phyloP scores from a whole-genome alignment of 225 moss, liverwort and hornwort genomes.

The Anthoceros angustus region DNA sequence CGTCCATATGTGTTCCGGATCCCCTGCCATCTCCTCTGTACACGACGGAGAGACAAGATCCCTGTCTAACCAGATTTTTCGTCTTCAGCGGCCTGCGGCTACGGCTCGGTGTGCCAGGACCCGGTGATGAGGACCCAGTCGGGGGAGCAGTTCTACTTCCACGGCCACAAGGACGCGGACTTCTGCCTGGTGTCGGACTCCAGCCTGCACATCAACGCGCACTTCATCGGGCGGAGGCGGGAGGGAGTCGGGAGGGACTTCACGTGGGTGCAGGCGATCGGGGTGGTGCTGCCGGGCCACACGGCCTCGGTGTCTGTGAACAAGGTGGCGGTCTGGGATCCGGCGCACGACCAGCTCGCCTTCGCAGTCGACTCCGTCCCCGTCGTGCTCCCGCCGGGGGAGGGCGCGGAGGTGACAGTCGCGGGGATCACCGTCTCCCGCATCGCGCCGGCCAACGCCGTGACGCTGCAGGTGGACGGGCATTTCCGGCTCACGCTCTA shows the following conservation, averaged over 20 bases:
- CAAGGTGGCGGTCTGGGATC: constrained; percentile 5
- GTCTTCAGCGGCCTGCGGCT: background rate
- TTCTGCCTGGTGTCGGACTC: constrained; percentile 10
- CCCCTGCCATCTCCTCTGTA: background rate
- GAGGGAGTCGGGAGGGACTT: constrained; percentile 7
- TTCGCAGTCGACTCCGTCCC: background rate
- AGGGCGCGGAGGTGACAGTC: background rate
- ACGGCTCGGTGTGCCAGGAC: constrained; percentile 3
- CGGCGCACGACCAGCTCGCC: background rate
- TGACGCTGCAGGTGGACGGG: background rate
- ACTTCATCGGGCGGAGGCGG: constrained; percentile 8
- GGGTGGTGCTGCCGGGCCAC: constrained; percentile 4
- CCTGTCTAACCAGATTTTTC: background rate
- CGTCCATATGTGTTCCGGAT: background rate
- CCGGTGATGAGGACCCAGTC: background rate
- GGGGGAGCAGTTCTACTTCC: constrained; percentile 11
- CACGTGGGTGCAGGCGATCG: constrained; percentile 12
- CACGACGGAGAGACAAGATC: background rate
- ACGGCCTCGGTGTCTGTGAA: constrained; percentile 6
- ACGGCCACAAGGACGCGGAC: constrained; percentile 7
- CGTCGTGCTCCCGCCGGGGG: too few species aligned
- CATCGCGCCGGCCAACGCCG: background rate
- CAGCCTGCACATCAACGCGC: constrained; percentile 11
- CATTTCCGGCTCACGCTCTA: background rate
- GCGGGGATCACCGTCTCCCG: constrained; percentile 7